These are phyloP conservation scores for Venturia effusa DNA, from an alignment of 2,329 filamentous ascomycete species.

Conservation along the genomic window DNA sequence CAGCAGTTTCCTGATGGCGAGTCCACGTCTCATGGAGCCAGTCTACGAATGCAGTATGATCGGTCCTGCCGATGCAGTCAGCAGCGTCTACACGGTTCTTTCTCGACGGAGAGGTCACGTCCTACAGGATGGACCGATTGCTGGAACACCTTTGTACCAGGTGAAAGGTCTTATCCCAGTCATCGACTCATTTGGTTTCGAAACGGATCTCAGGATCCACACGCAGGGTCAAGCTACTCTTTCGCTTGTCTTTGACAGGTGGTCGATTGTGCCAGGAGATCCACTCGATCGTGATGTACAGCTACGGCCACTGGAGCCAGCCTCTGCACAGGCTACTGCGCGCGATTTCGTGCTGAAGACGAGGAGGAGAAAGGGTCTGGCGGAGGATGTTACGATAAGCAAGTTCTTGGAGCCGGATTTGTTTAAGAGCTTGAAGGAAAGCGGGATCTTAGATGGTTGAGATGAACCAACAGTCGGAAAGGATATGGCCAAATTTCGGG, in stretches of 20 bases:
- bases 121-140: conserved; percentile 84
- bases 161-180: conserved; percentile 88
- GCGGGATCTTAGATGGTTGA: conserved; percentile 64
- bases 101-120: conserved; percentile 85
- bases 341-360: conserved; percentile 97
- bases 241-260: conserved; percentile 86
- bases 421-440: conserved; percentile 78
- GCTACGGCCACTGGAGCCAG: conserved; percentile 75
- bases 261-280: conserved; percentile 92
- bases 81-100: conserved; percentile 83
- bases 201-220: conserved; percentile 68
- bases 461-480: background rate
- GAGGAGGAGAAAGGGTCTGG: conserved; percentile 79
- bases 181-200: conserved; percentile 95
- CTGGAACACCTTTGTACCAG: conserved; percentile 86
- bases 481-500: background rate
- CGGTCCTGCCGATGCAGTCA: conserved; percentile 79
- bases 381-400: conserved; percentile 89
- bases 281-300: conserved; percentile 82
- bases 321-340: conserved; percentile 77
- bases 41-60: conserved; percentile 90
- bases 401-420: conserved; percentile 95
- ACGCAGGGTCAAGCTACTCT: conserved; percentile 67
- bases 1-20: conserved; percentile 93
- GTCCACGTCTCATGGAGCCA: conserved; percentile 91